Base-by-base conservation (phyloP, 768 basidiomycete species). In the Naganishia vaughanmartiniae region DNA sequence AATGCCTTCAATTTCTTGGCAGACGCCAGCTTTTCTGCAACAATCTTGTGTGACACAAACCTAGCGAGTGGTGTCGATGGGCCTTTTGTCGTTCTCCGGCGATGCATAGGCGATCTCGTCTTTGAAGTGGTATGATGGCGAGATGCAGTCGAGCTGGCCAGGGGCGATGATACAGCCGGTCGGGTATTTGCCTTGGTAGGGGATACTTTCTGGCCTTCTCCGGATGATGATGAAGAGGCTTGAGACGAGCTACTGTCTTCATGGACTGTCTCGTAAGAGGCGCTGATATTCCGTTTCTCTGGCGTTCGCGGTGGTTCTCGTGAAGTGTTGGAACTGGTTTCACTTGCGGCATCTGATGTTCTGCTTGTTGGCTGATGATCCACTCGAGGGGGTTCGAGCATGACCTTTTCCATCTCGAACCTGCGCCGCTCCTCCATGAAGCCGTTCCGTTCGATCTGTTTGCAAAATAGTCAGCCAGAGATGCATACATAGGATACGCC, bases 401-500 rank as follows among this genome's bases (percentile, higher is more conserved):
- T 67, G 9, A 80, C 69, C 21, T 73, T 71, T 48, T 75, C 56
- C n/a, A 80, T 68, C 45, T 78, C 73, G 19, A 69, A 54, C 7
- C 67, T 54, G 30, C 66, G 28, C 26, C 33, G 54, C 55, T 80
- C 78, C 33, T 76, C 79, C 10, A 74, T 21, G 70, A 78, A 80
- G 0, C 73, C 72, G 30, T 70, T 63, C 28, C 77, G 67, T 55
- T 80, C 77, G 31, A 69, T 66, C 79, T 80, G 57, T 42, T 9
- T 24, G 55, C 36, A 1, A 33, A 39, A 19, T 73, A 17, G 75
- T 19, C 7, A 28, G 21, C 26, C 34, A 21, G 60, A 17, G 70
- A 39, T 12, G 65, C 24, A 1, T 33, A 24, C 28, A 56, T 54
- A 14, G 2, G 24, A 26, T n/a, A 63, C 14, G 60, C 39, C 3